These are phyloP conservation scores for Phytophthora tentaculata DNA, from an alignment of 352 stramenopile species.

Conservation along the genomic window DNA sequence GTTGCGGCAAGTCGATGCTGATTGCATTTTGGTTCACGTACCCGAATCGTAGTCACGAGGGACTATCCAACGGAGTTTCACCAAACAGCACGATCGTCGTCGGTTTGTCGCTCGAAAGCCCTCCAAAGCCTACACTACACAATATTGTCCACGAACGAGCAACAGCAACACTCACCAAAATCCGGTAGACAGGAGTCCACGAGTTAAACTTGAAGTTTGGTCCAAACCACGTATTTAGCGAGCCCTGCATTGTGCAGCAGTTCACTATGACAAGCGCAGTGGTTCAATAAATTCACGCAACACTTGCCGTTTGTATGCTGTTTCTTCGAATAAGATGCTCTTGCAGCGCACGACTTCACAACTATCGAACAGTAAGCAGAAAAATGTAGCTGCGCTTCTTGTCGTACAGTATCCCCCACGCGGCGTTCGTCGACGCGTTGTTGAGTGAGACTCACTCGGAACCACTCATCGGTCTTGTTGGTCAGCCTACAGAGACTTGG, in stretches of 20 bases:
- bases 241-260: not conserved
- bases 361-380: not conserved
- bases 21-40: not conserved
- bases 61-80: conserved; percentile 1
- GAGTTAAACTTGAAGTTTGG: not conserved
- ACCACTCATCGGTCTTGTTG: conserved; percentile 2
- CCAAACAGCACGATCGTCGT: not conserved
- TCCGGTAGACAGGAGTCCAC: not conserved
- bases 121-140: conserved; percentile 2
- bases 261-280: not conserved
- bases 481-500: not conserved
- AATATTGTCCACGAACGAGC: not conserved
- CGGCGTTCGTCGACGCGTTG: not conserved
- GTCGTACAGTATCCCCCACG: conserved; percentile 1
- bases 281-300: not conserved
- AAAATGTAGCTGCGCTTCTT: conserved; percentile 1
- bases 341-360: not conserved
- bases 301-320: not conserved
- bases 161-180: not conserved
- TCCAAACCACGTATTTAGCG: not conserved
- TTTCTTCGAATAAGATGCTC: not conserved
- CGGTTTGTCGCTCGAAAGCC: not conserved
- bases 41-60: not conserved
- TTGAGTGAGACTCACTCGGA: not conserved
- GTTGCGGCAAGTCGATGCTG: not conserved